Percentiles rank a stretch among this genome's conserved stretches.
Evolutionary conservation across 495 filamentous ascomycete species (phyloP).

Genomic region (Mycothermus thermophilus): DNA sequence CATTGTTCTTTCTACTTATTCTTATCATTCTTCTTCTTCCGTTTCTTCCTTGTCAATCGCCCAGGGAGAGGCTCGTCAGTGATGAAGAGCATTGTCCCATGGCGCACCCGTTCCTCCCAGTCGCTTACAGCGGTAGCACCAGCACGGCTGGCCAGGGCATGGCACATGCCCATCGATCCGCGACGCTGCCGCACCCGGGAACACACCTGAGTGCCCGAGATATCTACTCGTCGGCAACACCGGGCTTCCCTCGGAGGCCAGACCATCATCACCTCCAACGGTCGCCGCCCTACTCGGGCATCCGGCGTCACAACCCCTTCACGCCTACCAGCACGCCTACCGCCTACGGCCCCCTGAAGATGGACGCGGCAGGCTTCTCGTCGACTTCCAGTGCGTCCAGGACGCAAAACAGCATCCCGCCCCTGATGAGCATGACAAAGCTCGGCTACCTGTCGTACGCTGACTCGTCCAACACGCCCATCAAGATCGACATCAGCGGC

Average conservation of each 20-base stretch:
- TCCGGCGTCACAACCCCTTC: slow-evolving; percentile 36
- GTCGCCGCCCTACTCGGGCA: slow-evolving; percentile 32
- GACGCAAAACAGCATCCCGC: slow-evolving; percentile 37
- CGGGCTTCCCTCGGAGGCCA: slow-evolving; percentile 33
- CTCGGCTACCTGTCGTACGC: slow-evolving; percentile 45
- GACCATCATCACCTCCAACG: slow-evolving; percentile 36
- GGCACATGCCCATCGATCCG: slow-evolving; percentile 40
- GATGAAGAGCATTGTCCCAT: too few species aligned
- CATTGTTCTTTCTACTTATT: too few species aligned
- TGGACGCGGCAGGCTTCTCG: slow-evolving; percentile 26
- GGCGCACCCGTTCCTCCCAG: slow-evolving; percentile 15
- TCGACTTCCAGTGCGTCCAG: slow-evolving; percentile 27
- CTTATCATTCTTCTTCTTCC: too few species aligned
- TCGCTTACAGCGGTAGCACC: slow-evolving; percentile 30
- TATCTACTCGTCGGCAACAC: slow-evolving; percentile 34
- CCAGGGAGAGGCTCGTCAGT: too few species aligned
- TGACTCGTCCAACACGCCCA: slow-evolving; percentile 37
- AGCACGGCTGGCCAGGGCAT: slow-evolving; percentile 38
- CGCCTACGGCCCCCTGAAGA: slow-evolving; percentile 31
- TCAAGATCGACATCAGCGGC: slow-evolving; percentile 67
- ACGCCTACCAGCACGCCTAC: slow-evolving; percentile 36
- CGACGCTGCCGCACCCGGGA: slow-evolving; percentile 35
- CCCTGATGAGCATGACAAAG: slow-evolving; percentile 43
- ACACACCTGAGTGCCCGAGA: slow-evolving; percentile 35
- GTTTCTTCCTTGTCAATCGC: too few species aligned